Conservation (phyloP, 2,329 filamentous ascomycete genomes). For the Monosporascus sp. region DNA sequence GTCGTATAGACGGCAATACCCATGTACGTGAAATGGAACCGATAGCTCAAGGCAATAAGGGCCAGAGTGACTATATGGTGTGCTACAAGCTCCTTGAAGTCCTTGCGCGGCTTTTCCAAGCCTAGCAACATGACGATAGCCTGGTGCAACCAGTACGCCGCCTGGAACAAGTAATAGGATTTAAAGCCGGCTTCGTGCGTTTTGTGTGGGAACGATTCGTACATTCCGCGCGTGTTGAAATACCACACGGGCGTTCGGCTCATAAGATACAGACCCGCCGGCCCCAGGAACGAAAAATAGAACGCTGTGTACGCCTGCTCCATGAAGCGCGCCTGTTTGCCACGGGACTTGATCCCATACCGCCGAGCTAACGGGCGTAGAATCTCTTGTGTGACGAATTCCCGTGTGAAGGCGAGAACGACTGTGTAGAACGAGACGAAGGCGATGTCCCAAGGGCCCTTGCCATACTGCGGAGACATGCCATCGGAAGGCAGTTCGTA, state of each 20-base stretch:
- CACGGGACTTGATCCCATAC: constrained; percentile 53
- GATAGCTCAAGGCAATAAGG: constrained; percentile 63
- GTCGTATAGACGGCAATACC: constrained; percentile 70
- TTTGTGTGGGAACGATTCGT: constrained; percentile 63
- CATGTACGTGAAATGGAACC: constrained; percentile 74
- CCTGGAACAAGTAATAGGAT: constrained; percentile 69
- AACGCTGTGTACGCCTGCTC: constrained; percentile 71
- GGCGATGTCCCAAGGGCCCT: constrained; percentile 61
- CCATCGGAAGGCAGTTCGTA: constrained; percentile 51
- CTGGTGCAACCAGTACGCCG: constrained; percentile 71
- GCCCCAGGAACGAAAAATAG: constrained; percentile 63
- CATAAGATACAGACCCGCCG: constrained; percentile 67
- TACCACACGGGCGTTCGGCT: constrained; percentile 65
- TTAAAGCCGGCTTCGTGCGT: constrained; percentile 63
- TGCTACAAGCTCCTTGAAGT: constrained; percentile 67
- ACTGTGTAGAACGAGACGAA: constrained; percentile 69
- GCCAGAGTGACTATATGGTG: constrained; percentile 68
- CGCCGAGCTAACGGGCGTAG: constrained; percentile 56
- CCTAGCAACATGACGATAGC: constrained; percentile 62
- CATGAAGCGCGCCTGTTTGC: constrained; percentile 67
- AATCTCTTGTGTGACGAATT: constrained; percentile 68
- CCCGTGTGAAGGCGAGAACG: constrained; percentile 66
- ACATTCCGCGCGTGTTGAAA: constrained; percentile 68
- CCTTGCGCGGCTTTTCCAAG: constrained; percentile 67
- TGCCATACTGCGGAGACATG: constrained; percentile 57